Base-by-base conservation (phyloP, 441 rosid species). In the Croton laevigatus region DNA sequence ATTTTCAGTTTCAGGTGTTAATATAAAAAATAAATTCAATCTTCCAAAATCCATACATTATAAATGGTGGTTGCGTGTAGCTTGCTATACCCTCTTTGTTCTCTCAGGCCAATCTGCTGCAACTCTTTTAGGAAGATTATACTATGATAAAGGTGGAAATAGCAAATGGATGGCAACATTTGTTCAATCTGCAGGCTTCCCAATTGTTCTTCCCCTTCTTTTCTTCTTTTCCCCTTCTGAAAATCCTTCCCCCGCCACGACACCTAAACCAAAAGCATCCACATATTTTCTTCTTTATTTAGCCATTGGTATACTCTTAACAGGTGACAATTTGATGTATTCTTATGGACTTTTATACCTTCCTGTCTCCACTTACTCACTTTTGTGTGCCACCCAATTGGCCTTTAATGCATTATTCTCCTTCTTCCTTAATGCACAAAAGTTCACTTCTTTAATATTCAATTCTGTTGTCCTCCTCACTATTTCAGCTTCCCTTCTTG, bases 161-260 rank as follows among this genome's bases (percentile, higher is more conserved):
- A 84, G 94, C 77, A 87, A 83, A 77, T 88, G 94, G 94, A 82
- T 87, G 82, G 85, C 87, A 44, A 85, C 89, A 4, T 73, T 85
- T 20, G 91, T 86, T 73, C 93, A 88, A 72, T 79, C 88, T 23
- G 82, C 84, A 2, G 89, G 87, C 62, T 88, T 88, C 78, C 91
- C 89, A 23, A 57, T 85, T 23, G 81, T 85, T 14, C 60, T 82
- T 46, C 89, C 86, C 8, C 72, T 80, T 51, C 63, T 82, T 32
- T 70, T 79, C 55, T 73, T 72, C 77, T 81, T 83, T 76, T 22
- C 73, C 5, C 53, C 69, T 32, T 62, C 76, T 17, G 27, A 66
- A 37, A 59, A 75, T 17, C 64, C 69, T 48, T 38, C 53, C n/a
- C 55, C 23, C 0, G 36, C 19, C 0, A 36, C 71, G 17, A 55